Conservation (phyloP, 139 green algal genomes). For the Marvania coccoides region DNA sequence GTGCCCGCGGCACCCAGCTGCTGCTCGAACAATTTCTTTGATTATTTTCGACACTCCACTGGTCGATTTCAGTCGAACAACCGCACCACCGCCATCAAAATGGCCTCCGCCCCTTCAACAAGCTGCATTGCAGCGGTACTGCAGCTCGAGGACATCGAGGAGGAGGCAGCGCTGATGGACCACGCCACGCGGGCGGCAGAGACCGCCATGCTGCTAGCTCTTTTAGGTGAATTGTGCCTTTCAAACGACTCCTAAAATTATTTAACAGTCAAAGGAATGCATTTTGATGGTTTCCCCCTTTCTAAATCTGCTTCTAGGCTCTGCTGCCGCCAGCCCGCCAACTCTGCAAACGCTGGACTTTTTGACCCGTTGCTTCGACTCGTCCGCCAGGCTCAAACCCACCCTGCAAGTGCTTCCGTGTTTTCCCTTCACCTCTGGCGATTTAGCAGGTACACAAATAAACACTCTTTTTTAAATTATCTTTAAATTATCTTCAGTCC, state of each 20-base stretch:
- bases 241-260: not conserved
- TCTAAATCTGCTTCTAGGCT: not conserved
- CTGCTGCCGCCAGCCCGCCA: not conserved
- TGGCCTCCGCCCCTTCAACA: too few species aligned
- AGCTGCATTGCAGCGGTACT: not conserved
- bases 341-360: constrained; percentile 9
- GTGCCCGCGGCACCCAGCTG: too few species aligned
- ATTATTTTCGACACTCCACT: too few species aligned
- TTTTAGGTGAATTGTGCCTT: not conserved
- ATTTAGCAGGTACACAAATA: not conserved
- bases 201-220: not conserved
- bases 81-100: too few species aligned
- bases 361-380: constrained; percentile 6
- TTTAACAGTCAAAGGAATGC: not conserved
- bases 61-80: too few species aligned
- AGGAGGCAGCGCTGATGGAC: not conserved
- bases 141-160: not conserved
- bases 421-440: not conserved
- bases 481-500: not conserved
- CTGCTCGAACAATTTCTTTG: too few species aligned
- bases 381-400: not conserved
- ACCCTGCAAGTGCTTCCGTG: constrained; percentile 9
- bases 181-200: not conserved
- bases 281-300: too few species aligned
- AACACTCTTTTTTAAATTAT: not conserved